Conservation (phyloP, 148 eudicot species). For the Rhododendron kiyosumense region DNA sequence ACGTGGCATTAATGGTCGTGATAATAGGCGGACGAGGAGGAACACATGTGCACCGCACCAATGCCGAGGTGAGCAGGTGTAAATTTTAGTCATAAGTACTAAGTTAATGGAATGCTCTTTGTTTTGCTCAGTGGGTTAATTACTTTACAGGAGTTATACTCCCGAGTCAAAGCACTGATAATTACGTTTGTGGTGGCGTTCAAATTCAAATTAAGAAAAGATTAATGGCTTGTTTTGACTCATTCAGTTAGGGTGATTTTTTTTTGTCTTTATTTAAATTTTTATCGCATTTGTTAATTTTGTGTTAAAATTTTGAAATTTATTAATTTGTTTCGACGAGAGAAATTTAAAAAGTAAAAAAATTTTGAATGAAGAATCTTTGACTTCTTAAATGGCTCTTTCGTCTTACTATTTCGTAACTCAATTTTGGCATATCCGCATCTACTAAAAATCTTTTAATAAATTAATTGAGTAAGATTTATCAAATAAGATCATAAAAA, state of each 20-base stretch:
- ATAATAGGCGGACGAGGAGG: background rate
- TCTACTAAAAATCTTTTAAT: too few species aligned
- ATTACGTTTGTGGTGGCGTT: background rate
- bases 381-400: too few species aligned
- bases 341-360: too few species aligned
- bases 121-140: background rate
- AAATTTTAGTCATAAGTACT: background rate
- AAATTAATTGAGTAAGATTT: too few species aligned
- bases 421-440: too few species aligned
- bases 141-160: background rate
- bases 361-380: too few species aligned
- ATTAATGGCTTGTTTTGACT: background rate
- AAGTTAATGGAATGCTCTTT: background rate
- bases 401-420: too few species aligned
- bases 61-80: background rate
- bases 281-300: too few species aligned
- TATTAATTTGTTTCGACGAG: too few species aligned
- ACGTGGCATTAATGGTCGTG: background rate
- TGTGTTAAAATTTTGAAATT: too few species aligned
- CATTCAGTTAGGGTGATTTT: background rate
- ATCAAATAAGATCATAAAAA: too few species aligned
- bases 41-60: background rate
- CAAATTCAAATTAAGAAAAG: background rate
- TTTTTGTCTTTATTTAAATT: too few species aligned
- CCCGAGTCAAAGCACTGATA: background rate